phyloP scores from a whole-genome alignment of 2,329 filamentous ascomycete species.

The Taxawa tesnikishii region DNA sequence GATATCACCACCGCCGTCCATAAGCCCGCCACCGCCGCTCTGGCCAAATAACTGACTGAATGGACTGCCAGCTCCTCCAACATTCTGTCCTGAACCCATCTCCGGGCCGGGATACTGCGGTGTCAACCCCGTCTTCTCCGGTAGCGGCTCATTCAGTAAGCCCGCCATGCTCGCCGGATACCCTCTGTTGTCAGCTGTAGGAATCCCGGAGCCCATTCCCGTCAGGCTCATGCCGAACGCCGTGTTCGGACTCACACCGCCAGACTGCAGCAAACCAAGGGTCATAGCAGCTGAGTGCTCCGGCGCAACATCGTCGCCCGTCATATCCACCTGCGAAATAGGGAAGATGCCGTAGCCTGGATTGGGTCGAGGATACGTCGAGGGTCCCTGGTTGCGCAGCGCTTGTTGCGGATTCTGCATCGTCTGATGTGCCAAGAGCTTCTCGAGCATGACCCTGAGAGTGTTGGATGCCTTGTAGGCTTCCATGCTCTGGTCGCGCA shows the following conservation, averaged over 20 bases:
- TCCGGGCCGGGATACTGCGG: conserved; percentile 21
- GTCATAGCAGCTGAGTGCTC: conserved; percentile 58
- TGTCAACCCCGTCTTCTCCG: conserved; percentile 19
- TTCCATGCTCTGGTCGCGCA: conserved; percentile 71
- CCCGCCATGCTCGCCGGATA: conserved; percentile 21
- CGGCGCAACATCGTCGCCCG: conserved; percentile 40
- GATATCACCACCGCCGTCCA: conserved; percentile 37
- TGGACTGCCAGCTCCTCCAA: conserved; percentile 20
- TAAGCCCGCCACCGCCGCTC: conserved; percentile 30
- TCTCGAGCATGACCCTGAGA: conserved; percentile 73
- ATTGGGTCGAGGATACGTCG: conserved; percentile 1
- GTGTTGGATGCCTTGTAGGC: conserved; percentile 76
- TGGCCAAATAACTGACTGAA: conserved; percentile 20
- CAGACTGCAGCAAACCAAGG: conserved; percentile 54
- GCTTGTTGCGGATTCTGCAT: conserved; percentile 7
- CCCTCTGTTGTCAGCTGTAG: conserved; percentile 7
- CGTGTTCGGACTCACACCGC: conserved; percentile 41
- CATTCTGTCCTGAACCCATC: conserved; percentile 15
- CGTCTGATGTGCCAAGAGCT: conserved; percentile 46
- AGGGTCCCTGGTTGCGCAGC: conserved; percentile 1
- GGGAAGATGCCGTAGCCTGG: conserved; percentile 21
- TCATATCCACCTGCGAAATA: conserved; percentile 13
- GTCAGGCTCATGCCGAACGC: conserved; percentile 11
- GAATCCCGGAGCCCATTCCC: conserved; percentile 16
- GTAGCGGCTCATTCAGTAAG: conserved; percentile 19